phyloP scores from a whole-genome alignment of 2,329 filamentous ascomycete genomes.

The Macroventuria anomochaeta region DNA sequence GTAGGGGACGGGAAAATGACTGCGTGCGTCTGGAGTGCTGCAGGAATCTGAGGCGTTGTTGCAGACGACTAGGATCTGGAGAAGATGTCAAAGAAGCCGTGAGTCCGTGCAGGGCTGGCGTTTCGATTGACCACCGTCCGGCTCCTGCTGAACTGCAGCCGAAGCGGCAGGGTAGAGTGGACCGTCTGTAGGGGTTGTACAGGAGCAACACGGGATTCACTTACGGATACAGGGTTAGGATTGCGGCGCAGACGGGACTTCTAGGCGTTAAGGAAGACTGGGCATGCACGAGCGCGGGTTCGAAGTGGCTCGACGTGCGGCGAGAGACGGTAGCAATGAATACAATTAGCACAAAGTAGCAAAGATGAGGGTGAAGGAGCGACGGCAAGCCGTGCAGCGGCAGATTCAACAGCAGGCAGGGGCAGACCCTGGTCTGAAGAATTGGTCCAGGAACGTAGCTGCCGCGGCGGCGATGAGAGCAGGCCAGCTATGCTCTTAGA shows the following conservation, averaged over 20 bases:
- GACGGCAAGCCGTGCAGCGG: conserved; percentile 38
- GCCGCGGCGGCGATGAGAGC: conserved; percentile 27
- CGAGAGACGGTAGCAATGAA: conserved; percentile 43
- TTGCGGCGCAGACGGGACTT: conserved; percentile 41
- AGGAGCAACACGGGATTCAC: conserved; percentile 34
- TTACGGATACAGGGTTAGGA: conserved; percentile 38
- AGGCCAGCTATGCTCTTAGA: conserved; percentile 25
- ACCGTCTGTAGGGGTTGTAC: conserved; percentile 24
- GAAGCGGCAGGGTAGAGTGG: conserved; percentile 40
- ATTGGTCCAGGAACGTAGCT: conserved; percentile 28
- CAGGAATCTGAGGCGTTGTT: conserved; percentile 43
- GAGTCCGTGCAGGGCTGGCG: conserved; percentile 50
- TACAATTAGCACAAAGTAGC: conserved; percentile 37
- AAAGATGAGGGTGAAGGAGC: conserved; percentile 32
- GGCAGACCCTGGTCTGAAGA: conserved; percentile 27
- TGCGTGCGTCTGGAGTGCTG: conserved; percentile 45
- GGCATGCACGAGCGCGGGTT: conserved; percentile 31
- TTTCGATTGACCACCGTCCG: conserved; percentile 43
- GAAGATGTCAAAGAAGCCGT: conserved; percentile 43
- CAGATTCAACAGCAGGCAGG: conserved; percentile 34
- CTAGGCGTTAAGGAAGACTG: conserved; percentile 33
- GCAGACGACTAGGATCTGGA: conserved; percentile 43
- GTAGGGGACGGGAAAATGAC: conserved; percentile 40
- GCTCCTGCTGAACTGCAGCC: conserved; percentile 43
- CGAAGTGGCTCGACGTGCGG: conserved; percentile 29